Base-by-base conservation (phyloP, 1,284 basidiomycete genomes). In the Irpex rosettiformis region DNA sequence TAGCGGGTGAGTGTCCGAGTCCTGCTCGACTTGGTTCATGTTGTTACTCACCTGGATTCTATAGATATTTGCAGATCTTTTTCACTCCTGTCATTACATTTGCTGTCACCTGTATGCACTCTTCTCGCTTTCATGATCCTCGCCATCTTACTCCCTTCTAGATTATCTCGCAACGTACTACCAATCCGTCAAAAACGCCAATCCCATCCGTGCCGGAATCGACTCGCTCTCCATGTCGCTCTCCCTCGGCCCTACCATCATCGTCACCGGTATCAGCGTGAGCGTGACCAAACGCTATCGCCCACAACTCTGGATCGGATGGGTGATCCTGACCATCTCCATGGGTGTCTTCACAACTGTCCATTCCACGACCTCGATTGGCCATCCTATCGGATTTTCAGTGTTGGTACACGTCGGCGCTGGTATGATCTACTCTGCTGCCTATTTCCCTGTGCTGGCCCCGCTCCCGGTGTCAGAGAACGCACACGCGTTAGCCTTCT, bases 171-270 rank as follows among this genome's bases (percentile, higher is more conserved):
- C 69, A 4, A 66, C 69, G 1, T 79, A 74, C 64, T 80, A 79
- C 62, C 79, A 81, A 64, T 70, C 72, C 13, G 73, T 75, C 58
- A 71, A 74, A 33, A 67, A 66, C 4, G 73, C 72, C 13, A 67
- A 64, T 8, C 75, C 80, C 0, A 69, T 76, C n/a, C 57, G 64
- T 1, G 72, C 77, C 10, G 79, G 78, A 2, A 65, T 81, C 13
- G 70, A 75, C 18, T 58, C 72, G 0, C 72, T 81, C 49, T 71
- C 72, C 0, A 60, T 75, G 8, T 66, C 70, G 0, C 66, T 72
- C 60, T 64, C 69, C 0, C 67, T 76, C 30, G 67, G 69, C 0
- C 70, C 70, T 1, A 61, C 64, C 8, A 65, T 69, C 3, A 67
- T 76, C 21, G 30, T 74, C 2, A 66, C 69, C n/a, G 73, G 73